Base-by-base conservation (phyloP, 208 protist species). In the Acanthamoeba castellanii region DNA sequence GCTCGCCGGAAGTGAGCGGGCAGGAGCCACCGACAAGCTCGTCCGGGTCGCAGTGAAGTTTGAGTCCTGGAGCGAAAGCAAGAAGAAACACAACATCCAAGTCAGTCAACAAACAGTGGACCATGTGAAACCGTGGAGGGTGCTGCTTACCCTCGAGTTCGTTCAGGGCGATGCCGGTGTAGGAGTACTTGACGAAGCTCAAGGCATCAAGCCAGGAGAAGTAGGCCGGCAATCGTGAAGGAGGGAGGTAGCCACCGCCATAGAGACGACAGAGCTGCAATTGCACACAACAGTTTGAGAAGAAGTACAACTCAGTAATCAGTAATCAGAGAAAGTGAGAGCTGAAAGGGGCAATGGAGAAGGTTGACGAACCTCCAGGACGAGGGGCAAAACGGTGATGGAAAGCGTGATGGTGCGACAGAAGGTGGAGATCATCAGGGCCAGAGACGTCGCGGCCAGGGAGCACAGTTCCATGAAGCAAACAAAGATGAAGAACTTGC, bases 401-500 rank as follows among this genome's bases (percentile, higher is more conserved):
- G 91, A 61, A 0, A 94, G 91, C 0, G 52, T 94, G 30, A 94
- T 70, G 14, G 76, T 84, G n/a, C 91, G 91, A 70, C 91, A 94
- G 57, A 94, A 88, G 37, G 91, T 89, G 72, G 91, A 84, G 72
- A 94, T 89, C 91, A 94, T 94, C 52, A 94, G 25, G 13, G 91
- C 91, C 0, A 94, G 64, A 5, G 91, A 94, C 25, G 78, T 90
- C 11, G 91, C 91, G 5, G 91, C 72, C 16, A 94, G 61, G 25
- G 52, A 76, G n/a, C 91, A 94, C 37, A 94, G 72, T 32, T 94
- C 91, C 91, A 94, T 94, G 72, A 94, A 94, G 52, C 30, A 45
- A 55, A 94, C 55, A 25, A 94, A 94, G 34, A 89, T 88, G 45
- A 94, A 88, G 72, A 94, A 94, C 45, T 94, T 94, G 70, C 76